Percentiles rank a stretch among this genome's conserved stretches.
Conservation (phyloP, 2,329 filamentous ascomycete species). For the Colletotrichum ledebouriae region DNA sequence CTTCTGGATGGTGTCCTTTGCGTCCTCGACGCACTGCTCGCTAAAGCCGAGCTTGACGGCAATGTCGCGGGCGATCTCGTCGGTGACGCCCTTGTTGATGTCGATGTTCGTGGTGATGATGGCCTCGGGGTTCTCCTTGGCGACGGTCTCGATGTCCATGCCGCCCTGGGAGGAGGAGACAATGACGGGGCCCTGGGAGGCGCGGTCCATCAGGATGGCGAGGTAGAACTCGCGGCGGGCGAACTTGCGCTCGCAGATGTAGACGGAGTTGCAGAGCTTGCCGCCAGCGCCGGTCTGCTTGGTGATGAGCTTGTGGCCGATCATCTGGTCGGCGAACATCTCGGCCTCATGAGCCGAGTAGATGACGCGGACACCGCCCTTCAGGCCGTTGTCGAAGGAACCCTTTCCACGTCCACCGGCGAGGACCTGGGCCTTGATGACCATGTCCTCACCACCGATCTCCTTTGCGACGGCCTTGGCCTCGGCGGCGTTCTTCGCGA, state of each 20-base stretch:
- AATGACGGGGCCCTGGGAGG: conserved; percentile 90
- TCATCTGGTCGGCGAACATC: conserved; percentile 99
- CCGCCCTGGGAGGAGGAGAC: conserved; percentile 98
- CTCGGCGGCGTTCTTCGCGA: conserved; percentile 86
- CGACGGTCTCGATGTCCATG: conserved; percentile 99
- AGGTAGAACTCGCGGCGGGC: conserved; percentile 99
- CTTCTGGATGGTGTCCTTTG: conserved; percentile 97
- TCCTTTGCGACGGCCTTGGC: conserved; percentile 91
- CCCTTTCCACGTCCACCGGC: conserved; percentile 98
- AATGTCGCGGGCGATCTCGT: conserved; percentile 92
- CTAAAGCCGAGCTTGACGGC: conserved; percentile 95
- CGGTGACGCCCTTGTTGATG: conserved; percentile 94
- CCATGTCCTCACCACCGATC: conserved; percentile 95
- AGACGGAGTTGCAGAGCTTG: conserved; percentile 96
- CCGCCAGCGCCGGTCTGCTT: conserved; percentile 97
- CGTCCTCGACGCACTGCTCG: conserved; percentile 95
- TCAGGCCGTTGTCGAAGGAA: conserved; percentile 97
- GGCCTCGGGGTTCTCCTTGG: conserved; percentile 96
- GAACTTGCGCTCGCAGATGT: conserved; percentile 99
- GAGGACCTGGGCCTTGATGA: conserved; percentile 99
- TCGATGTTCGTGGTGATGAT: conserved; percentile 95
- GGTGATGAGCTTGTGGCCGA: conserved; percentile 99
- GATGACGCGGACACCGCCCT: conserved; percentile 98
- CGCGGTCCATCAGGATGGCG: conserved; percentile 97
- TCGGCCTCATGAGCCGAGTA: conserved; percentile 97